Conservation (phyloP, 768 basidiomycete genomes). For the Auriscalpium microsporum region DNA sequence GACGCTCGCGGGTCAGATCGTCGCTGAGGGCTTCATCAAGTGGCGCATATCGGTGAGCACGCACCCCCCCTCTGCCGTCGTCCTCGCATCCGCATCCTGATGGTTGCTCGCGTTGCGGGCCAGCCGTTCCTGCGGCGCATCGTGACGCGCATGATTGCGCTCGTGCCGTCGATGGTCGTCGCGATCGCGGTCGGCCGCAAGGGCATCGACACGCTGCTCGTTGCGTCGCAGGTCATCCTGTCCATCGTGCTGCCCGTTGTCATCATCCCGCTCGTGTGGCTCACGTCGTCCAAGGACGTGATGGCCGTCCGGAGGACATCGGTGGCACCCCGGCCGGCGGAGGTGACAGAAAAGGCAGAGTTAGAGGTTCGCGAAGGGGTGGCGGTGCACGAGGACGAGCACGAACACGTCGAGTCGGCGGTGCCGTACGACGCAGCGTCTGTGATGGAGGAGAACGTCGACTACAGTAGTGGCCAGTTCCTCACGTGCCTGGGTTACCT, state of each 20-base stretch:
- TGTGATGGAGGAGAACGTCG: not conserved
- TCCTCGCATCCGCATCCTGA: not conserved
- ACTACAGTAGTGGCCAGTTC: not conserved
- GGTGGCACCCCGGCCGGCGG: too few species aligned
- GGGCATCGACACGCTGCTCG: constrained; percentile 39
- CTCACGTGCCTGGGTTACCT: not conserved
- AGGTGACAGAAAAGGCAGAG: too few species aligned
- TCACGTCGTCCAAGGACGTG: not conserved
- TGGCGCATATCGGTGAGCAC: constrained; percentile 33
- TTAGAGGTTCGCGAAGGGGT: not conserved
- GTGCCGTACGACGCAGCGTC: not conserved
- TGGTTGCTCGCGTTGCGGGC: too few species aligned
- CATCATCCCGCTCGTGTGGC: not conserved
- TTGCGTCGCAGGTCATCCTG: constrained; percentile 39
- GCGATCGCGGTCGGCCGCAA: constrained; percentile 34
- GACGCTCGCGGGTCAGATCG: constrained; percentile 40
- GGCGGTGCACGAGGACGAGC: not conserved
- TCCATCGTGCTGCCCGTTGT: constrained; percentile 15
- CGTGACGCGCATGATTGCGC: constrained; percentile 35
- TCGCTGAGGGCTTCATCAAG: constrained; percentile 41
- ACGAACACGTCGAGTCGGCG: not conserved
- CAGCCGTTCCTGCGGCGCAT: constrained; percentile 32
- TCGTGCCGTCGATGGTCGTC: constrained; percentile 37
- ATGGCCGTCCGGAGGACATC: not conserved
- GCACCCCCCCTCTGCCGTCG: constrained; percentile 9